Evolutionary conservation across 2,329 filamentous ascomycete species (phyloP).

Genomic region (Hyphodiscus sp.): DNA sequence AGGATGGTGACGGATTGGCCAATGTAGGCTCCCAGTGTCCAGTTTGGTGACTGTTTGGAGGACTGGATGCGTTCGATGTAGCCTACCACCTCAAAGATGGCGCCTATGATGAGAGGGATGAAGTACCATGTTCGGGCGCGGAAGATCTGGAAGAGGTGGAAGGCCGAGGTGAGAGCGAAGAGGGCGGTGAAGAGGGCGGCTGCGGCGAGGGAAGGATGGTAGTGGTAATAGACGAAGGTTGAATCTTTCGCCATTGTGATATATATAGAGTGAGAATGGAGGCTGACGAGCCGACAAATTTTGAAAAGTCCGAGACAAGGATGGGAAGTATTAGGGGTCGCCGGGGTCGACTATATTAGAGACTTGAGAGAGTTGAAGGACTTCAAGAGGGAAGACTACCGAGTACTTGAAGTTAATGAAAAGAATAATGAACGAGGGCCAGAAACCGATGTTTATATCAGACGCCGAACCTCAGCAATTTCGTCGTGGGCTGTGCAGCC

Average conservation of each 20-base stretch:
- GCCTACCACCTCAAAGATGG: slow-evolving; percentile 22
- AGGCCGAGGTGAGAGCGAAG: slow-evolving; percentile 33
- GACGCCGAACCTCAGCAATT: too few species aligned
- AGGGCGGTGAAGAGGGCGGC: slow-evolving; percentile 37
- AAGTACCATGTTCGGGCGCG: slow-evolving; percentile 42
- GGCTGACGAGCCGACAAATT: neutral
- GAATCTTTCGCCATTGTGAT: neutral
- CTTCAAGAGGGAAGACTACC: too few species aligned
- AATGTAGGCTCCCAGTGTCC: slow-evolving; percentile 26
- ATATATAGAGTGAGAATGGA: neutral
- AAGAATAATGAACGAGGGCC: too few species aligned
- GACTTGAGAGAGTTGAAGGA: too few species aligned
- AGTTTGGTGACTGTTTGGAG: slow-evolving; percentile 15
- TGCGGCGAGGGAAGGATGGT: slow-evolving; percentile 38
- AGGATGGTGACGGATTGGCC: slow-evolving; percentile 31
- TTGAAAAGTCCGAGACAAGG: too few species aligned
- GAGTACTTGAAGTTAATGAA: too few species aligned
- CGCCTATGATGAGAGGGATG: slow-evolving; percentile 45
- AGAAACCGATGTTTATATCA: too few species aligned
- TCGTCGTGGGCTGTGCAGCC: too few species aligned
- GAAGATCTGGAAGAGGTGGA: slow-evolving; percentile 35
- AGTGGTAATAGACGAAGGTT: slow-evolving; percentile 35
- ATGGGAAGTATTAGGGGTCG: too few species aligned
- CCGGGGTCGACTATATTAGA: too few species aligned
- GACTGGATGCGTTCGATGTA: slow-evolving; percentile 24